Conservation (phyloP, 495 filamentous ascomycete genomes). For the Aspergillus affinis region DNA sequence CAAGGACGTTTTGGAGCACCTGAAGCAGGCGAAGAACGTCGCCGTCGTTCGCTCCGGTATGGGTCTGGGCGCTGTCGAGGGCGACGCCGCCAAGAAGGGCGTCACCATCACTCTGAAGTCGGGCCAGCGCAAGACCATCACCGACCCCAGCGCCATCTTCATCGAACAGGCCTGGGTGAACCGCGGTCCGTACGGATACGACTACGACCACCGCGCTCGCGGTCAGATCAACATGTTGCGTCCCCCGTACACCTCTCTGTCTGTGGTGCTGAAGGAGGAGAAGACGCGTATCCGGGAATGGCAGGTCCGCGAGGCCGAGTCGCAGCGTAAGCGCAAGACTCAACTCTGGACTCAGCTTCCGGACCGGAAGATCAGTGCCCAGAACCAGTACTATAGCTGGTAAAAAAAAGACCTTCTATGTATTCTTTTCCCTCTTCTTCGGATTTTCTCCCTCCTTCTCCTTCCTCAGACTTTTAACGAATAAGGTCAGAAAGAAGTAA, state of each 20-base stretch:
- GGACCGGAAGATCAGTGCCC: conserved; percentile 58
- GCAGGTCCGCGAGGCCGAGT: conserved; percentile 72
- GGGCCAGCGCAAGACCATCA: conserved; percentile 57
- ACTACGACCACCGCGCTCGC: conserved; percentile 64
- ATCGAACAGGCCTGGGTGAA: conserved; percentile 90
- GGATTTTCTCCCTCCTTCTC: conserved; percentile 1
- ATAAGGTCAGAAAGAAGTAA: background rate
- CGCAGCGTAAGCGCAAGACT: conserved; percentile 61
- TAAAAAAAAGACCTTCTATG: conserved; percentile 38
- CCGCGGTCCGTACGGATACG: conserved; percentile 59
- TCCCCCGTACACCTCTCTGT: conserved; percentile 72
- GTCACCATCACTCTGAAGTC: conserved; percentile 38
- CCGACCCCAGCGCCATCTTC: conserved; percentile 75
- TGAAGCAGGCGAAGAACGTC: conserved; percentile 72
- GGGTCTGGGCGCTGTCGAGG: conserved; percentile 61
- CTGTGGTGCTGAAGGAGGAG: conserved; percentile 87
- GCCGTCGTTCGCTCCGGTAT: conserved; percentile 79
- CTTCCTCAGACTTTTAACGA: background rate
- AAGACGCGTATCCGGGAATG: conserved; percentile 78
- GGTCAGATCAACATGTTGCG: conserved; percentile 61
- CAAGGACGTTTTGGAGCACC: conserved; percentile 70
- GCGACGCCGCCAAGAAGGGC: conserved; percentile 32
- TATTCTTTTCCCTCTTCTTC: conserved; percentile 25
- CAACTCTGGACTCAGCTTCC: conserved; percentile 85
- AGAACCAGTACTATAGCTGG: conserved; percentile 89